Conservation (phyloP, 495 filamentous ascomycete genomes). For the Sordaria brevicollis region DNA sequence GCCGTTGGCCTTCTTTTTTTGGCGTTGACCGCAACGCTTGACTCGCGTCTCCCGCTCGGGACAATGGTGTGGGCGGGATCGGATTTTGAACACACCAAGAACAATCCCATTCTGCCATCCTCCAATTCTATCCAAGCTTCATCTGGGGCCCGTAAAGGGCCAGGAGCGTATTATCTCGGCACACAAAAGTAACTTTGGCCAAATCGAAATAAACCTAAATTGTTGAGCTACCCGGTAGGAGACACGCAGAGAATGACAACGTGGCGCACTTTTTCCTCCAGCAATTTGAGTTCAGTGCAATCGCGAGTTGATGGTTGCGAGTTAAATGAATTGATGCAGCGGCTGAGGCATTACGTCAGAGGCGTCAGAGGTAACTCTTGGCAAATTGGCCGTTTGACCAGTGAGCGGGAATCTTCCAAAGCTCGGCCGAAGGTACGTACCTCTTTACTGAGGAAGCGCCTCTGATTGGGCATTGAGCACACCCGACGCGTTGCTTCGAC, state of each 20-base stretch:
- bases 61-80: background rate
- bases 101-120: background rate
- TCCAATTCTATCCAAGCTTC: background rate
- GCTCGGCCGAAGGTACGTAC: background rate
- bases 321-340: background rate
- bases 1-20: background rate
- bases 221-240: too few species aligned
- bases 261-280: background rate
- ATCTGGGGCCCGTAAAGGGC: background rate
- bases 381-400: background rate
- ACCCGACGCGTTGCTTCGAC: background rate
- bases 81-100: background rate
- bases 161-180: background rate
- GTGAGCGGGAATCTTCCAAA: background rate
- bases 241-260: background rate
- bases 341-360: conserved; percentile 11
- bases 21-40: background rate
- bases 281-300: background rate
- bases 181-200: too few species aligned
- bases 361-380: conserved; percentile 3
- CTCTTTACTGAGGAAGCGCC: too few species aligned
- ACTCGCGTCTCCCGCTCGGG: background rate
- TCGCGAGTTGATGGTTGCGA: background rate
- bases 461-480: background rate
- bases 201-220: too few species aligned